phyloP scores from a whole-genome alignment of 2,329 filamentous ascomycete species.

The Monosporascus sp. region DNA sequence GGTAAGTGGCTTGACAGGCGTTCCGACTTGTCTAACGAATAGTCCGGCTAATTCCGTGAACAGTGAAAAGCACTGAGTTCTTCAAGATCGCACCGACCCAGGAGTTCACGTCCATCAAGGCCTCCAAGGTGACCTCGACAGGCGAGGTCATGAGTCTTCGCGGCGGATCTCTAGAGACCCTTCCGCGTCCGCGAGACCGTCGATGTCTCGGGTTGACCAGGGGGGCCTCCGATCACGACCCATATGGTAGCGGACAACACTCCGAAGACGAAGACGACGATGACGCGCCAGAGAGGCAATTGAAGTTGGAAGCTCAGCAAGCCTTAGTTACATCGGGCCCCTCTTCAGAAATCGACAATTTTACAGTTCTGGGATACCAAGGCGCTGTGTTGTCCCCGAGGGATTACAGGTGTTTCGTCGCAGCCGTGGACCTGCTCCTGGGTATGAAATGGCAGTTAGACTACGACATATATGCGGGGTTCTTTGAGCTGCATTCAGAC shows the following conservation, averaged over 20 bases:
- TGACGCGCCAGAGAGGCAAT: not conserved
- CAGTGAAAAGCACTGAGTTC: slow-evolving; percentile 1
- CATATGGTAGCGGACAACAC: not conserved
- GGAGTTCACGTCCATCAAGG: not conserved
- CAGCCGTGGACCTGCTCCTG: slow-evolving; percentile 10
- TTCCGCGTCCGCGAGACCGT: too few species aligned
- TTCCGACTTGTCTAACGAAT: not conserved
- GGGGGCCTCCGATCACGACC: not conserved
- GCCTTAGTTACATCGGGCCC: not conserved
- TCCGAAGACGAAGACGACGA: not conserved
- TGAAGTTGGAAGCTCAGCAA: too few species aligned
- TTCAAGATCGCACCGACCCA: not conserved
- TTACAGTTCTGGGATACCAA: slow-evolving; percentile 11
- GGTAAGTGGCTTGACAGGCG: slow-evolving; percentile 1
- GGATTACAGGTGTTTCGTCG: slow-evolving; percentile 6
- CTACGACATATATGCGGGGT: slow-evolving; percentile 11
- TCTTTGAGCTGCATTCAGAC: slow-evolving; percentile 8
- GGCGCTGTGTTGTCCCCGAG: slow-evolving; percentile 1
- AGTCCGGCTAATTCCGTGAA: not conserved
- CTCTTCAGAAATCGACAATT: not conserved
- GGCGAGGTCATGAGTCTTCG: slow-evolving; percentile 5
- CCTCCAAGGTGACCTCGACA: not conserved
- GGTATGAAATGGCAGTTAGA: slow-evolving; percentile 5
- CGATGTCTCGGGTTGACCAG: too few species aligned
- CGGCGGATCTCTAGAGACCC: slow-evolving; percentile 6